Percentiles rank a stretch among this genome's conserved stretches.
phyloP scores from a whole-genome alignment of 768 basidiomycete genomes.

The Phaeotremella skinneri region DNA sequence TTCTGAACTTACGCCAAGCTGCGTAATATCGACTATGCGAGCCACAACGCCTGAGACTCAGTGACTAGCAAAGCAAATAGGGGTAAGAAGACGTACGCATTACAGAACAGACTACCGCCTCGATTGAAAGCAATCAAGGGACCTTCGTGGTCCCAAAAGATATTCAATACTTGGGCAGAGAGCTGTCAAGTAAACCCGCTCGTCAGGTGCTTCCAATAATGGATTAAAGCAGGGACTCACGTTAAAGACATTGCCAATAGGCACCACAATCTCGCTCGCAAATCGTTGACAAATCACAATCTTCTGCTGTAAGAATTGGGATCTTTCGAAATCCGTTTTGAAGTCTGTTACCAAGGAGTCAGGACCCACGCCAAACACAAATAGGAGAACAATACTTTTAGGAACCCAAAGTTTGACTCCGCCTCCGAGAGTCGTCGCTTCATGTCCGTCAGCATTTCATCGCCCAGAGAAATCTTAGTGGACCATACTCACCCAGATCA shows the following conservation, averaged over 20 bases:
- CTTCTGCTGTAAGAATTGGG: conserved; percentile 21
- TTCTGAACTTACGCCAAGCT: conserved; percentile 71
- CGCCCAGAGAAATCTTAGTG: conserved; percentile 1
- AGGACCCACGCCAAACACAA: conserved; percentile 46
- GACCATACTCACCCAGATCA: conserved; percentile 20
- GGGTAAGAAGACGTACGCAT: conserved; percentile 51
- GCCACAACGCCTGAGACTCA: conserved; percentile 6
- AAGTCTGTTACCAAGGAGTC: conserved; percentile 44
- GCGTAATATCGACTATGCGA: conserved; percentile 68
- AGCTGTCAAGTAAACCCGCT: conserved; percentile 52
- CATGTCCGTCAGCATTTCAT: no score
- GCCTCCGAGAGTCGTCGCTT: conserved; percentile 19
- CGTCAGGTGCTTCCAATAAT: neutral
- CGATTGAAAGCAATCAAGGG: conserved; percentile 91
- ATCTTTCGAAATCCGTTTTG: neutral
- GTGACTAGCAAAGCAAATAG: neutral
- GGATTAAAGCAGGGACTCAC: conserved; percentile 20
- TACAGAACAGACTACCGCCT: conserved; percentile 80
- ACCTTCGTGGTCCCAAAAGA: conserved; percentile 80
- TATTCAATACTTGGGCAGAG: conserved; percentile 69
- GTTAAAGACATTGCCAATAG: conserved; percentile 68
- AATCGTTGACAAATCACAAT: conserved; percentile 64
- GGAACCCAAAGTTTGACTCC: conserved; percentile 33
- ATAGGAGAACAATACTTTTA: conserved; percentile 48
- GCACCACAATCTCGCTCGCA: conserved; percentile 62